These are phyloP conservation scores for Rhizopogon vinicolor DNA, from an alignment of 768 basidiomycete genomes.

Conservation along the genomic window DNA sequence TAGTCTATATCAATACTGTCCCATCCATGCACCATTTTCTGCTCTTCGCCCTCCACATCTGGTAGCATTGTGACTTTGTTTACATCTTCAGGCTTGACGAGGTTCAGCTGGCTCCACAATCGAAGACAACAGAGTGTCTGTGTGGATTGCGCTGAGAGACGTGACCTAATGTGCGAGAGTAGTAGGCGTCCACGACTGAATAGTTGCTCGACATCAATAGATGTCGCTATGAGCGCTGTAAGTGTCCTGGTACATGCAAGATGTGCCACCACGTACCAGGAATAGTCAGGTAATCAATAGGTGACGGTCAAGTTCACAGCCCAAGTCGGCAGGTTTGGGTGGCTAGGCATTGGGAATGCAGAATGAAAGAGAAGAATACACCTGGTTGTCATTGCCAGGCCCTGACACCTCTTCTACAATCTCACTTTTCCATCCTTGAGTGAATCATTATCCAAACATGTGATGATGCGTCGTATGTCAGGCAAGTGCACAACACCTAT, in stretches of 20 bases:
- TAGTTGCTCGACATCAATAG: slow-evolving; percentile 21
- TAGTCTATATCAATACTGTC: background rate
- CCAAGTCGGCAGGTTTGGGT: slow-evolving; percentile 10
- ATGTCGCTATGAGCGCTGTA: slow-evolving; percentile 18
- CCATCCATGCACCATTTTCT: background rate
- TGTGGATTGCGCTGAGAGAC: slow-evolving; percentile 21
- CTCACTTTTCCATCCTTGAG: too few species aligned
- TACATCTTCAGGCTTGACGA: slow-evolving; percentile 11
- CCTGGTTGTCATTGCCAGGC: background rate
- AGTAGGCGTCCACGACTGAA: slow-evolving; percentile 24
- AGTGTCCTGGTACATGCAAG: background rate
- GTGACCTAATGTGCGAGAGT: slow-evolving; percentile 21
- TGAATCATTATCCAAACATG: too few species aligned
- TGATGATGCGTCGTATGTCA: too few species aligned
- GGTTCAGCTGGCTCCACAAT: slow-evolving; percentile 21
- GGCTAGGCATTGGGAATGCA: background rate
- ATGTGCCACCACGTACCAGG: slow-evolving; percentile 18
- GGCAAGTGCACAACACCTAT: too few species aligned
- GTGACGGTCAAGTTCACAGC: slow-evolving; percentile 26
- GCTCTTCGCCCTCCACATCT: background rate
- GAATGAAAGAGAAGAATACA: background rate
- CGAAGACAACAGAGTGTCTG: slow-evolving; percentile 26
- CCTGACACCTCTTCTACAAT: background rate
- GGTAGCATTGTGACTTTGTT: background rate
- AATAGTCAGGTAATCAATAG: slow-evolving; percentile 29